Conservation (phyloP, 768 basidiomycete species). For the Mycena crocata region DNA sequence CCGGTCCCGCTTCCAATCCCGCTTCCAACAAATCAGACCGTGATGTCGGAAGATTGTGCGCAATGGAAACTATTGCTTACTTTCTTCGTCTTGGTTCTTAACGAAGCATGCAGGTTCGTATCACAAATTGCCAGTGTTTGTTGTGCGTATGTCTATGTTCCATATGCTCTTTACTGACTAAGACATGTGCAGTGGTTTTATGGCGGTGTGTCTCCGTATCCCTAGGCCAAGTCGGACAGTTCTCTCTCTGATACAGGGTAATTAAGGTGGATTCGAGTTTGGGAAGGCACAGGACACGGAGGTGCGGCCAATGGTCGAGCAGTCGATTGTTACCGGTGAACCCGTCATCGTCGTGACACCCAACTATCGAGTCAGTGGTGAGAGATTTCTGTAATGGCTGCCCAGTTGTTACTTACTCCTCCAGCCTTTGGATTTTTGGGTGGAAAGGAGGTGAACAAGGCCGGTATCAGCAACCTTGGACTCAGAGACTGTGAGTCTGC, state of each 20-base stretch:
- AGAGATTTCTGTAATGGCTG: not conserved
- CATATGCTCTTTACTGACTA: not conserved
- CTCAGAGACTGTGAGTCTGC: conserved; percentile 30
- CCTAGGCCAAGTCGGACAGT: not conserved
- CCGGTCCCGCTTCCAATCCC: not conserved
- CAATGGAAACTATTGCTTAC: not conserved
- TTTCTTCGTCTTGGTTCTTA: not conserved
- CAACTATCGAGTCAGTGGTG: conserved; percentile 24
- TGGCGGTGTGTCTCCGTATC: conserved; percentile 1
- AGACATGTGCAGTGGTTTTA: conserved; percentile 9
- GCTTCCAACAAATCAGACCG: not conserved
- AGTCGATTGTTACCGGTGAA: not conserved
- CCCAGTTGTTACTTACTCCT: not conserved
- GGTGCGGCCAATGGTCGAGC: not conserved
- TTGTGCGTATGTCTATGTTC: conserved; percentile 9
- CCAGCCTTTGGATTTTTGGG: conserved; percentile 32
- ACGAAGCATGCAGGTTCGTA: not conserved
- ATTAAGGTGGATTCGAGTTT: conserved; percentile 11
- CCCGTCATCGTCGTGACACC: conserved; percentile 12
- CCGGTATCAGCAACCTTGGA: conserved; percentile 31
- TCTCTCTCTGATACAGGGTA: not conserved
- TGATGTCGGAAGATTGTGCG: conserved; percentile 24
- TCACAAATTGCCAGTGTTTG: conserved; percentile 18
- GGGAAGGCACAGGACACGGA: not conserved
- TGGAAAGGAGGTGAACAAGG: conserved; percentile 18